phyloP scores from a whole-genome alignment of 1,284 basidiomycete species.

The Mycena sp. region DNA sequence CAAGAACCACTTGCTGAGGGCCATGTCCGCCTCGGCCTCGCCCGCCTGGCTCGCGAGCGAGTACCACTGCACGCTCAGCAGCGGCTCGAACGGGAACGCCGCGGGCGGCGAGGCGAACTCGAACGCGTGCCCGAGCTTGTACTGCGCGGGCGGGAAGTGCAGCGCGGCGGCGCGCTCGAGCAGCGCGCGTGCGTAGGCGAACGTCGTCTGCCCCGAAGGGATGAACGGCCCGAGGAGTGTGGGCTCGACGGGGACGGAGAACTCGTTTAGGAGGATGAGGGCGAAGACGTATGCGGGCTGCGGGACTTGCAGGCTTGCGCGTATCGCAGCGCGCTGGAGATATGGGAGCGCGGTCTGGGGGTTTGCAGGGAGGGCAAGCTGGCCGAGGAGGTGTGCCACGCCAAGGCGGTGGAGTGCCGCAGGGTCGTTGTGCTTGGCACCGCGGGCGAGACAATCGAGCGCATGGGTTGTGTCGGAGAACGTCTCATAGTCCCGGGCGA shows the following conservation, averaged over 20 bases:
- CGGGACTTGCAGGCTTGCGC: slow-evolving; percentile 79
- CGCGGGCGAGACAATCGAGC: slow-evolving; percentile 85
- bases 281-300: slow-evolving; percentile 90
- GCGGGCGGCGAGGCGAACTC: slow-evolving; percentile 74
- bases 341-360: slow-evolving; percentile 73
- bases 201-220: slow-evolving; percentile 40
- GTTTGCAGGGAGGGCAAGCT: slow-evolving; percentile 73
- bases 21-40: slow-evolving; percentile 95
- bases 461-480: slow-evolving; percentile 81
- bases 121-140: slow-evolving; percentile 92
- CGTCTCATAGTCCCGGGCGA: slow-evolving; percentile 83
- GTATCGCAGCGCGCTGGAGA: slow-evolving; percentile 80
- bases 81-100: slow-evolving; percentile 84
- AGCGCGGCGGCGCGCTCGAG: slow-evolving; percentile 89
- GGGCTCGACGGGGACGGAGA: slow-evolving; percentile 55
- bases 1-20: slow-evolving; percentile 94
- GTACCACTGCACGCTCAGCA: slow-evolving; percentile 94
- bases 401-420: slow-evolving; percentile 86
- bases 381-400: slow-evolving; percentile 91
- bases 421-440: slow-evolving; percentile 75
- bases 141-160: slow-evolving; percentile 89
- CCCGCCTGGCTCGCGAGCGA: slow-evolving; percentile 86
- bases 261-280: slow-evolving; percentile 85
- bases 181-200: slow-evolving; percentile 19
- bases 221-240: slow-evolving; percentile 61